Base-by-base conservation (phyloP, 495 filamentous ascomycete species). In the Pyrenopolyporus hunteri region DNA sequence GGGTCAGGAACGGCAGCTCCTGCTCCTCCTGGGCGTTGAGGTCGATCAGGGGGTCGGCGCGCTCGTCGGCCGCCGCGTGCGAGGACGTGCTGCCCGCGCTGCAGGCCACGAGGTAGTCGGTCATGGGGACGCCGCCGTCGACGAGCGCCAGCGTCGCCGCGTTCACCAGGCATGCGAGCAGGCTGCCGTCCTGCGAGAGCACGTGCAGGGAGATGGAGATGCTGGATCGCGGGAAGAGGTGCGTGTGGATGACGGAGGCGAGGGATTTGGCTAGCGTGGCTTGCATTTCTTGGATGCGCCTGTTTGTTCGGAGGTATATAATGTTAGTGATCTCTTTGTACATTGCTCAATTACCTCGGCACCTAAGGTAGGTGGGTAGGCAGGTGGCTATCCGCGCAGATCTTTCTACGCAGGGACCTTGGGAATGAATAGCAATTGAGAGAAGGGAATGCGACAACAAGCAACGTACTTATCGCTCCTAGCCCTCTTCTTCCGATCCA, bases 71-170 rank as follows among this genome's bases (percentile, higher is more conserved):
- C n/a, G 82, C 80, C 11, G 79, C 80, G 29, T 86, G 86, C 14
- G 83, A 84, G 0, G 80, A 83, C 8, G 89, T 92, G 64, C 88
- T 88, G 11, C 91, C 94, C 0, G 89, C 86, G 7, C 92, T 96
- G 73, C 91, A 95, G 8, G 92, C 91, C n/a, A 83, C 83, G 0
- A 98, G 80, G 66, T 97, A 93, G 66, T 94, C 91, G 2, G 83
- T 81, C 92, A 97, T 97, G 29, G 95, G 94, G 20, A 99, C 85
- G 23, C 94, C 94, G 2, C 95, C 95, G 69, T 98, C 94, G 42
- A 97, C 86, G 16, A 97, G 85, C 0, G 95, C 94, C 9, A 99
- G 83, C 0, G 93, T 97, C 0, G 89, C 87, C 7, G 94, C 95
- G 66, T 99, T 99, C 63, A 97, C 80, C 13, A 90, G 90, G 0